Evolutionary conservation across 2,329 filamentous ascomycete species (phyloP), one percentile per base, ranked within the genome.

Genomic region (Fusarium pseudoanthophilum): DNA sequence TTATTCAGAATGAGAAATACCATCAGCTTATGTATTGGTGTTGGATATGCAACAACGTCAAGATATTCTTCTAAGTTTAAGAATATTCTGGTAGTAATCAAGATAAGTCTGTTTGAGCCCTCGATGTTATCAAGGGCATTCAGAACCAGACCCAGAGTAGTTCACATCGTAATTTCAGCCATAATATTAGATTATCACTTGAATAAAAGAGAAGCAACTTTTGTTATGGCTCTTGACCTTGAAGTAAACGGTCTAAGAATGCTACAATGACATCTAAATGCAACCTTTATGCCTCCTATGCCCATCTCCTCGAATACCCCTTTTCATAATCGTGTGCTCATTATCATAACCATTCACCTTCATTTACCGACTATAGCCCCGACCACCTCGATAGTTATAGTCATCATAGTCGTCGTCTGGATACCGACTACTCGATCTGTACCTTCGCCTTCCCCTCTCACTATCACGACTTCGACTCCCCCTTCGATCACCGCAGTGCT

Each of bases 321-420:
- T 10, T 24, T 49, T 61, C 61, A 37, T 55, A 21, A 30, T 11
- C 60, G 30, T 63, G 13, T 49, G 45, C 51, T 67, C 43, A 42
- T 61, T 46, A 57, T 60, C 55, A 68, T 59, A 62, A 55, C 26
- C 30, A 46, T 64, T 45, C 15, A 13, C 30, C 18, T 14, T 39
- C 20, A 28, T 36, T 28, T 43, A 74, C 16, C 62, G 70, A 46
- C 67, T 73, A 39, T 67, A 68, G 11, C 69, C 62, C 39, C 72
- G 74, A 11, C 21, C 60, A 11, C 65, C 32, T 8, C 60, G 64
- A 43, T 62, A 56, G 4, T 53, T 48, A 40, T 73, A 64, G 26
- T 75, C 73, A n/a, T 62, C 63, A 30, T 69, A 56, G n/a, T 67
- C 64, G 26, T 67, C 51, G 8, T 59, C 59, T 26, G 46, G 46